These are phyloP conservation scores for Copromyces sp. DNA, from an alignment of 495 filamentous ascomycete genomes.

Conservation along the genomic window DNA sequence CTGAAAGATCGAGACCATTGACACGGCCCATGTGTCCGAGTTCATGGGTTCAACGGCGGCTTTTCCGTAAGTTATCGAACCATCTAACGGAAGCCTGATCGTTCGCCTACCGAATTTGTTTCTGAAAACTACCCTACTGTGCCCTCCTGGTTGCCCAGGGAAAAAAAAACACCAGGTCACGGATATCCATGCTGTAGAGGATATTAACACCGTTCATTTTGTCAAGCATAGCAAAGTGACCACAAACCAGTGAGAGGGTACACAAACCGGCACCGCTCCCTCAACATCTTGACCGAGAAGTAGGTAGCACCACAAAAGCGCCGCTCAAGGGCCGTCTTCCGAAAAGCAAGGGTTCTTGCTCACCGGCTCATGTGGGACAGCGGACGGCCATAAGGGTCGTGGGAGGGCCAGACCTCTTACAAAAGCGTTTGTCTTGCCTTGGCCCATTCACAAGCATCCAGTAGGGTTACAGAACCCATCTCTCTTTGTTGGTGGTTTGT, in stretches of 20 bases:
- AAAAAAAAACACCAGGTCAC: background rate
- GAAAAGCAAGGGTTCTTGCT: background rate
- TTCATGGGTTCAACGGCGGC: background rate
- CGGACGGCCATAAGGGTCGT: background rate
- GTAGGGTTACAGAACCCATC: background rate
- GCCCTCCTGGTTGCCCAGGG: background rate
- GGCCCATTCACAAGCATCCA: background rate
- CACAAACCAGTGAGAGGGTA: background rate
- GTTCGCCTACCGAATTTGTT: background rate
- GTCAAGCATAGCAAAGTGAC: background rate
- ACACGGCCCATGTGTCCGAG: background rate
- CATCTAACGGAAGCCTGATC: background rate
- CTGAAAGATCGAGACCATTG: background rate
- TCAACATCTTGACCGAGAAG: background rate
- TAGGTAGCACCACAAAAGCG: background rate
- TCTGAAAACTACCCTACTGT: background rate
- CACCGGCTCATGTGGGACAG: background rate
- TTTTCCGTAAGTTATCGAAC: background rate
- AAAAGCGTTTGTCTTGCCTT: background rate
- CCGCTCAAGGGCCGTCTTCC: background rate
- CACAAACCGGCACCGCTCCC: background rate
- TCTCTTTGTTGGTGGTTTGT: background rate
- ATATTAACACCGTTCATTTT: background rate
- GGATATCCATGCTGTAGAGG: background rate
- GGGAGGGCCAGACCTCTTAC: background rate